phyloP scores from a whole-genome alignment of 176 grass and related monocot genomes.

The Cenchrus americanus region DNA sequence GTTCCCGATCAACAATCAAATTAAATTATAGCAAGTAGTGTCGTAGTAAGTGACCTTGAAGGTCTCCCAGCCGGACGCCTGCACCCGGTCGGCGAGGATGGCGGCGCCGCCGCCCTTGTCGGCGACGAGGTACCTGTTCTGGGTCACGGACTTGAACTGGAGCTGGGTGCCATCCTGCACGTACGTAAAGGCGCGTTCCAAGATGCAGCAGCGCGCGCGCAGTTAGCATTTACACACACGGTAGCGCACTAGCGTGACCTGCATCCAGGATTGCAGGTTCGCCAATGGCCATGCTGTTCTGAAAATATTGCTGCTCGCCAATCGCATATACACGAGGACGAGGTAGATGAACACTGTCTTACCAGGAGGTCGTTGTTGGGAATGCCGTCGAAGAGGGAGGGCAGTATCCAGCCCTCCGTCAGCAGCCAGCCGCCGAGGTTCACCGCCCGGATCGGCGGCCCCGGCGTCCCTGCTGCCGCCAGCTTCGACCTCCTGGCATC shows the following conservation, averaged over 20 bases:
- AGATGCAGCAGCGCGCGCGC: neutral
- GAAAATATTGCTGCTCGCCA: too few relatives aligned
- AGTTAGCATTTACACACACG: neutral
- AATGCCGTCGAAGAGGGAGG: constrained; percentile 69
- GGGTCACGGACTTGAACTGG: constrained; percentile 62
- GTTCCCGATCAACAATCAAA: too few relatives aligned
- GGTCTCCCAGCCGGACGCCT: constrained; percentile 68
- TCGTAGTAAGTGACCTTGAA: constrained; percentile 52
- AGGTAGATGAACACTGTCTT: neutral
- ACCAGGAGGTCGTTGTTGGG: constrained; percentile 68
- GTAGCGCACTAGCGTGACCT: too few relatives aligned
- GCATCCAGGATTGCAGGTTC: too few relatives aligned
- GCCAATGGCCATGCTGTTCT: too few relatives aligned
- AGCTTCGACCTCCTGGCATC: neutral
- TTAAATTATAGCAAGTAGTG: neutral
- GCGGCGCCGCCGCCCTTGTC: constrained; percentile 57
- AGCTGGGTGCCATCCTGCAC: constrained; percentile 64
- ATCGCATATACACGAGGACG: too few relatives aligned
- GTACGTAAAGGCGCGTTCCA: too few relatives aligned
- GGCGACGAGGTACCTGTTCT: constrained; percentile 53
- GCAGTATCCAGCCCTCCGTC: constrained; percentile 78
- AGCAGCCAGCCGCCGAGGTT: constrained; percentile 78
- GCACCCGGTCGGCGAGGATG: constrained; percentile 54
- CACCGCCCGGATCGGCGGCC: constrained; percentile 50
- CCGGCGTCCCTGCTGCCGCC: neutral